phyloP scores from a whole-genome alignment of 192 early-diverging fungal species.

The Entrophospora sp. region DNA sequence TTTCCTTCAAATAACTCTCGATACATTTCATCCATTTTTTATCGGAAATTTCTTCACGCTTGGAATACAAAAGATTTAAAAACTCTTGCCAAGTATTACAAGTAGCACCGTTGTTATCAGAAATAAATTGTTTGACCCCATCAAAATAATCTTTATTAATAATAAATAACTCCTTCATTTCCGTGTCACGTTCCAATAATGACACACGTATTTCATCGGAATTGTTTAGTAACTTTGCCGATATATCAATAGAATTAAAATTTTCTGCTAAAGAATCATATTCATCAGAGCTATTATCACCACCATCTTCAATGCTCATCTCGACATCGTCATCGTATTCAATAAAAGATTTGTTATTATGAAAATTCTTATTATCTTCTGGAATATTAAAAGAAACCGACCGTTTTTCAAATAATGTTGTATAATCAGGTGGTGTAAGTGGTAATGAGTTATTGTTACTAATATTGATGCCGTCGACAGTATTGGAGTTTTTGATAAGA shows the following conservation, averaged over 20 bases:
- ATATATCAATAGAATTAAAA: slow-evolving; percentile 2
- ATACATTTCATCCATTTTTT: slow-evolving; percentile 26
- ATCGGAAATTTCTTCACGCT: slow-evolving; percentile 23
- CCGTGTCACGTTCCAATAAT: background rate
- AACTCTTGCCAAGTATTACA: slow-evolving; percentile 25
- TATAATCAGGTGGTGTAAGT: too few relatives aligned
- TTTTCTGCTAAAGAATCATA: too few relatives aligned
- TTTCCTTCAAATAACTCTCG: background rate
- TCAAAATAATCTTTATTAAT: background rate
- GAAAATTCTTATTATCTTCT: too few relatives aligned
- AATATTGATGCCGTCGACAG: too few relatives aligned
- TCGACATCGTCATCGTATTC: too few relatives aligned
- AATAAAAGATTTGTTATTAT: too few relatives aligned
- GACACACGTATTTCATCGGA: background rate
- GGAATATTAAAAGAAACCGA: too few relatives aligned
- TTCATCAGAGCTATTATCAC: too few relatives aligned
- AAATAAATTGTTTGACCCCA: slow-evolving; percentile 23
- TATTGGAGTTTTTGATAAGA: too few relatives aligned
- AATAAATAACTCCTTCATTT: background rate
- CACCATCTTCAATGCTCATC: too few relatives aligned
- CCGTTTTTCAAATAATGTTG: too few relatives aligned
- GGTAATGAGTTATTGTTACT: too few relatives aligned
- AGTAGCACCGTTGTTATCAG: background rate
- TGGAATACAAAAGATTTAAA: slow-evolving; percentile 16
- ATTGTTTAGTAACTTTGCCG: background rate